Conservation (phyloP, 164 flowering plant species). For the Piper longum region DNA sequence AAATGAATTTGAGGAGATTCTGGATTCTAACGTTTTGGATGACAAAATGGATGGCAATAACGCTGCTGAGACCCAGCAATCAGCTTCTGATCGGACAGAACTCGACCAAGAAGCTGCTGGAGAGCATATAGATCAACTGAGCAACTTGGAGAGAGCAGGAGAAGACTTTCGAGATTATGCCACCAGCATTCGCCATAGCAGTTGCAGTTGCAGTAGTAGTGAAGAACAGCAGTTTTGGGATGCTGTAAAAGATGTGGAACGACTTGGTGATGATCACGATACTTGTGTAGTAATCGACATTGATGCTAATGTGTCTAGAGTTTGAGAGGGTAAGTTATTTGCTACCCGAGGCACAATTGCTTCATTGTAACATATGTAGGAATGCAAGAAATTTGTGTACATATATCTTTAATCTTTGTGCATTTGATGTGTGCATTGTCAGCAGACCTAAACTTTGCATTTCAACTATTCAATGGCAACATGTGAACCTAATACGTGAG, state of each 20-base stretch:
- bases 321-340: not conserved
- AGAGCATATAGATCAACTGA: not conserved
- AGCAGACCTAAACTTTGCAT: no score
- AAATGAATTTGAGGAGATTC: no score
- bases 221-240: not conserved
- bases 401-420: not conserved
- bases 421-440: not conserved
- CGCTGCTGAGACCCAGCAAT: conserved; percentile 4
- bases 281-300: not conserved
- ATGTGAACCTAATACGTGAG: no score
- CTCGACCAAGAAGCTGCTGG: not conserved
- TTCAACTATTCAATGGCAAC: no score
- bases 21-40: no score
- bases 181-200: not conserved
- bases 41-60: no score
- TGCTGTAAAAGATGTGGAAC: not conserved
- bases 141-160: not conserved
- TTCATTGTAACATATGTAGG: not conserved
- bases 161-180: not conserved
- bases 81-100: not conserved
- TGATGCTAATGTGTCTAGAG: not conserved
- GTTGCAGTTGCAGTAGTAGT: not conserved
- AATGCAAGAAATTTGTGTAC: no score
- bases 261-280: not conserved
- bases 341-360: not conserved